phyloP scores from a whole-genome alignment of 768 basidiomycete species.

The Filobasidium wieringae region DNA sequence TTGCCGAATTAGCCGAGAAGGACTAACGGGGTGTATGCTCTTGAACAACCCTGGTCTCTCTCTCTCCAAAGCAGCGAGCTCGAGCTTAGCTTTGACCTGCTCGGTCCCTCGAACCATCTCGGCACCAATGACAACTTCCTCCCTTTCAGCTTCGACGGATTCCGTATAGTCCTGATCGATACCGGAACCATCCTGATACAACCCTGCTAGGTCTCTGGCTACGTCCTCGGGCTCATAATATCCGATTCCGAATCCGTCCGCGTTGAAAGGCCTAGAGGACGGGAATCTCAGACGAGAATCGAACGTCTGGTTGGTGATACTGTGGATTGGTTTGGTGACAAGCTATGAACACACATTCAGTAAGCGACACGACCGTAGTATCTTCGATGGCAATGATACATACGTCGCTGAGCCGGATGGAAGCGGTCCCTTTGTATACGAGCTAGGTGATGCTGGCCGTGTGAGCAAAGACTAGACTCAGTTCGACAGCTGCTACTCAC shows the following conservation, averaged over 20 bases:
- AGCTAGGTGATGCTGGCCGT: slow-evolving; percentile 38
- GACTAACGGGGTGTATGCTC: slow-evolving; percentile 72
- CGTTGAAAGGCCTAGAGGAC: slow-evolving; percentile 28
- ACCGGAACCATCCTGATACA: neutral
- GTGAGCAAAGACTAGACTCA: neutral
- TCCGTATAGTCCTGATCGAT: neutral
- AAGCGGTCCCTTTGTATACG: slow-evolving; percentile 89
- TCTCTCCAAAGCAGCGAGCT: slow-evolving; percentile 25
- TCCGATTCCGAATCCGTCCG: slow-evolving; percentile 88
- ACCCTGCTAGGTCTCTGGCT: no score
- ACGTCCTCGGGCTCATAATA: slow-evolving; percentile 73
- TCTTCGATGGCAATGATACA: neutral
- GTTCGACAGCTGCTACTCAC: slow-evolving; percentile 10
- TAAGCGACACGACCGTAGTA: no score
- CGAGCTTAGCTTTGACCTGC: slow-evolving; percentile 16
- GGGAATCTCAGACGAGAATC: slow-evolving; percentile 68
- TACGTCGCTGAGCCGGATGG: slow-evolving; percentile 81
- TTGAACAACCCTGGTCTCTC: slow-evolving; percentile 79
- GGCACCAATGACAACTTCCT: neutral
- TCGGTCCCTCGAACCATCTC: slow-evolving; percentile 13
- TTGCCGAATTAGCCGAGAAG: neutral
- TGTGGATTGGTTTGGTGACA: slow-evolving; percentile 86
- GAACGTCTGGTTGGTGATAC: slow-evolving; percentile 94
- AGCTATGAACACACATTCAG: no score
- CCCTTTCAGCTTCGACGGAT: neutral